These are phyloP conservation scores for Austroboletus novae-zelandiae DNA, from an alignment of 1,284 basidiomycete species.

Conservation along the genomic window DNA sequence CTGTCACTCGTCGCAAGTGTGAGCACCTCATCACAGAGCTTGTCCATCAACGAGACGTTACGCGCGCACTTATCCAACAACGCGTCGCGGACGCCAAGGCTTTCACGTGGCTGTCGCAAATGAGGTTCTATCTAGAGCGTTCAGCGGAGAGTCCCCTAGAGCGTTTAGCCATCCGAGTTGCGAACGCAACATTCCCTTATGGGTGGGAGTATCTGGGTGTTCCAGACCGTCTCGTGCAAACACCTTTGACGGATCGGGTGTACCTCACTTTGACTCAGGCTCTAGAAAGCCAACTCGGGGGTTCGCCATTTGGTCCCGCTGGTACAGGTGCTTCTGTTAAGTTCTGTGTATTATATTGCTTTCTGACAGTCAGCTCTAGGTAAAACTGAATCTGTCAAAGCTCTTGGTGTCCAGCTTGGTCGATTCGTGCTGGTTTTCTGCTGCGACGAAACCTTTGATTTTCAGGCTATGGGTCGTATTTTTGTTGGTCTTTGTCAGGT, in stretches of 20 bases:
- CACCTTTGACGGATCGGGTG: slow-evolving; percentile 96
- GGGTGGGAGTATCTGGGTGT: slow-evolving; percentile 99
- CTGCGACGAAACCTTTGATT: slow-evolving; percentile 99
- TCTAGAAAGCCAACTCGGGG: slow-evolving; percentile 91
- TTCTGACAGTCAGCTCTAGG: slow-evolving; percentile 43
- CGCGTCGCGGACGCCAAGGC: slow-evolving; percentile 63
- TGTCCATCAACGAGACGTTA: slow-evolving; percentile 96
- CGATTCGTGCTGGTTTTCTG: slow-evolving; percentile 99
- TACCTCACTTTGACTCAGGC: slow-evolving; percentile 98
- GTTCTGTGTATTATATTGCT: background rate
- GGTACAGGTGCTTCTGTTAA: slow-evolving; percentile 74
- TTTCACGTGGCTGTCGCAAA: slow-evolving; percentile 96
- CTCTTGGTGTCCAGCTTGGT: slow-evolving; percentile 95
- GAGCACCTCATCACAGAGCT: slow-evolving; percentile 99
- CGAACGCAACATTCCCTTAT: slow-evolving; percentile 93
- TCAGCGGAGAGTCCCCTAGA: slow-evolving; percentile 73
- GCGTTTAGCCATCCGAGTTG: slow-evolving; percentile 79
- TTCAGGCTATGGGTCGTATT: slow-evolving; percentile 99
- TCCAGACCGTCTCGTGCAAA: slow-evolving; percentile 95
- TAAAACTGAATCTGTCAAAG: slow-evolving; percentile 99
- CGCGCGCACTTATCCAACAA: slow-evolving; percentile 74
- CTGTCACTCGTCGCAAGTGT: slow-evolving; percentile 93
- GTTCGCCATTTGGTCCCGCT: slow-evolving; percentile 97
- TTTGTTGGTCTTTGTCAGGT: slow-evolving; percentile 99
- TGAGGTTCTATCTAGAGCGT: slow-evolving; percentile 94